Base-by-base conservation (phyloP, 139 green algal species). In the Pseudopediastrum boryanum region DNA sequence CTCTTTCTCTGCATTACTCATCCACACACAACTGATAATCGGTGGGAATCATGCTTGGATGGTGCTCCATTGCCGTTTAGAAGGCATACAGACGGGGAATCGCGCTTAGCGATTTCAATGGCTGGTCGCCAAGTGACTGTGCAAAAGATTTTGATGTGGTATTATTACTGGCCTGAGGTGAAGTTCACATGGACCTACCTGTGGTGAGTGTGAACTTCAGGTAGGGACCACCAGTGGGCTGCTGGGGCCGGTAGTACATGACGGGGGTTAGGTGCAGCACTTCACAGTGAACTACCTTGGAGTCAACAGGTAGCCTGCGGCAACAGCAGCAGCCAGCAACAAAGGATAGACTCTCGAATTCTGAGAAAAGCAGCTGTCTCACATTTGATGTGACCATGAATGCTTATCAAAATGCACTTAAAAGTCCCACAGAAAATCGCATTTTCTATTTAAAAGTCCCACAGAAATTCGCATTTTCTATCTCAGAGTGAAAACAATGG, bases 181-280 rank as follows among this genome's bases (percentile, higher is more conserved):
- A 62, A 62, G 2, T 74, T 48, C 31, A 25, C 31, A 36, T 25
- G n/a, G 21, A 7, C 5, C 19, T 68, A 4, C 69, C 78, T 8
- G 78, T 61, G 0, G 39, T 43, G 52, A 82, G 74, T 3, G 31
- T 36, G 0, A 89, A 54, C 48, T 74, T 74, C 31, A 93, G 75
- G 48, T 84, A 84, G 0, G 71, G 67, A 4, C 35, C 50, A 42
- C 81, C 76, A 0, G 51, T 16, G 12, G 89, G 87, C 25, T 51
- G 42, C 10, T 78, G 41, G 3, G 90, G 89, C n/a, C 90, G 36
- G 85, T 87, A 94, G 72, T 85, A 94, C 75, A 94, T 85, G 75
- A 94, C 83, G 1, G 90, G 89, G 13, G 41, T 71, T 6, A 69
- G 48, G n/a, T 62, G 25, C 19, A 83, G n/a, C 27, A 79, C 35